These are phyloP conservation scores for Fusarium agapanthi DNA, from an alignment of 2,329 filamentous ascomycete species.

Conservation along the genomic window DNA sequence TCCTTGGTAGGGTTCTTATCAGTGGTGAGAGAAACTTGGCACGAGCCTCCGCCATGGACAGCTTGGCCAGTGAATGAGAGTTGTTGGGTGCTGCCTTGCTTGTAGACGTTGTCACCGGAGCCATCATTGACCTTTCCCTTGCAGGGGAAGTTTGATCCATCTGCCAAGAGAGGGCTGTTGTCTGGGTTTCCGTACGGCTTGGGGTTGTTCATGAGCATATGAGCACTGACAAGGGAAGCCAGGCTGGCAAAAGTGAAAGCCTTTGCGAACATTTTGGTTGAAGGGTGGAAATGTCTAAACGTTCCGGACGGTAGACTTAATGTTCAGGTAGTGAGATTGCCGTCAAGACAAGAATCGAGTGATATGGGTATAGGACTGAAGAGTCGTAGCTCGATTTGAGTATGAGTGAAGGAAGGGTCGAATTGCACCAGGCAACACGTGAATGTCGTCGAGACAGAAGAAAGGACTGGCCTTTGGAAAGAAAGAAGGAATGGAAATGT, in stretches of 20 bases:
- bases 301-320: constrained; percentile 46
- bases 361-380: constrained; percentile 31
- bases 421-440: constrained; percentile 43
- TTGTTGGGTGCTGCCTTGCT: constrained; percentile 50
- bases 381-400: constrained; percentile 30
- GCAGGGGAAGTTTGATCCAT: constrained; percentile 83
- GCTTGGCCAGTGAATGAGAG: constrained; percentile 77
- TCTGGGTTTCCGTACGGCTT: constrained; percentile 63
- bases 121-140: constrained; percentile 64
- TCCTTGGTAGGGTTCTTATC: constrained; percentile 73
- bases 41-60: constrained; percentile 90
- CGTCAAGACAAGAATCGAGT: constrained; percentile 43
- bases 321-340: constrained; percentile 36
- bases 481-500: constrained; percentile 42
- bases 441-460: constrained; percentile 30
- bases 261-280: constrained; percentile 61
- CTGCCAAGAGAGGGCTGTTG: constrained; percentile 70
- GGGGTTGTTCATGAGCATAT: constrained; percentile 79
- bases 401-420: constrained; percentile 35
- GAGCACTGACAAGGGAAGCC: constrained; percentile 70
- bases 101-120: constrained; percentile 66
- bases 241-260: constrained; percentile 63
- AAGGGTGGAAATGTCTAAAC: constrained; percentile 32
- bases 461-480: constrained; percentile 43
- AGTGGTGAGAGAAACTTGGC: constrained; percentile 86